phyloP scores from a whole-genome alignment of 495 filamentous ascomycete genomes.

The Bacidia rubella region DNA sequence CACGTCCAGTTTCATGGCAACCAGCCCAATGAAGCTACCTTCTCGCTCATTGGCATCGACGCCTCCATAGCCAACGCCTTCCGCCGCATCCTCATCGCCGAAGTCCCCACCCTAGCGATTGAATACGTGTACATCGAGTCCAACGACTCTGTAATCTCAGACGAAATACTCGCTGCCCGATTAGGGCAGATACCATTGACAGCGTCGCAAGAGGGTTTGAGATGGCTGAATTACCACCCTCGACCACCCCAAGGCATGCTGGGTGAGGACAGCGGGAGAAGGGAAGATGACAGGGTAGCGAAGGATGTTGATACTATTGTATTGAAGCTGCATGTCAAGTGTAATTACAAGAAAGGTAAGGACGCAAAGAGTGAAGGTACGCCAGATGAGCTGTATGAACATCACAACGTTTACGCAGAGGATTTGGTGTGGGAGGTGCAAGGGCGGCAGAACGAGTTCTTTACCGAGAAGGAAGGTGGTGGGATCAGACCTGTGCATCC shows the following conservation, averaged over 20 bases:
- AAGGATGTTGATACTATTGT: slow-evolving; percentile 72
- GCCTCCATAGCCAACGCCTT: slow-evolving; percentile 94
- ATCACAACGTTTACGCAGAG: slow-evolving; percentile 75
- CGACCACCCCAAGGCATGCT: slow-evolving; percentile 34
- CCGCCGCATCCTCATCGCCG: slow-evolving; percentile 89
- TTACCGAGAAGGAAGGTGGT: slow-evolving; percentile 41
- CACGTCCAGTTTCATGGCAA: slow-evolving; percentile 72
- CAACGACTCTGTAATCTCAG: slow-evolving; percentile 95
- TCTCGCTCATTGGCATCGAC: slow-evolving; percentile 84
- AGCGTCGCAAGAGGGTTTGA: slow-evolving; percentile 59
- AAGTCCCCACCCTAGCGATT: slow-evolving; percentile 88
- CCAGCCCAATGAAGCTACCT: slow-evolving; percentile 57
- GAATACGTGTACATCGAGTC: slow-evolving; percentile 81
- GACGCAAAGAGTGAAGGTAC: slow-evolving; percentile 52
- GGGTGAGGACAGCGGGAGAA: slow-evolving; percentile 17
- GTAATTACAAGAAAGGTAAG: slow-evolving; percentile 55
- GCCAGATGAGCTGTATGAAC: slow-evolving; percentile 67
- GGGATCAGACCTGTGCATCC: slow-evolving; percentile 67
- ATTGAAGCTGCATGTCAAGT: slow-evolving; percentile 57
- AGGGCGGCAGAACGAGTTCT: slow-evolving; percentile 60
- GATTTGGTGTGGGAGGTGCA: slow-evolving; percentile 56
- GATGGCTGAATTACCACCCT: slow-evolving; percentile 65
- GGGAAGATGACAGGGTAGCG: slow-evolving; percentile 33
- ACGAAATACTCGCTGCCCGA: slow-evolving; percentile 84
- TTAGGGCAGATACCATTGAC: slow-evolving; percentile 84